Evolutionary conservation across 208 protist species (phyloP).

Genomic region (Acanthamoeba lenticulata): DNA sequence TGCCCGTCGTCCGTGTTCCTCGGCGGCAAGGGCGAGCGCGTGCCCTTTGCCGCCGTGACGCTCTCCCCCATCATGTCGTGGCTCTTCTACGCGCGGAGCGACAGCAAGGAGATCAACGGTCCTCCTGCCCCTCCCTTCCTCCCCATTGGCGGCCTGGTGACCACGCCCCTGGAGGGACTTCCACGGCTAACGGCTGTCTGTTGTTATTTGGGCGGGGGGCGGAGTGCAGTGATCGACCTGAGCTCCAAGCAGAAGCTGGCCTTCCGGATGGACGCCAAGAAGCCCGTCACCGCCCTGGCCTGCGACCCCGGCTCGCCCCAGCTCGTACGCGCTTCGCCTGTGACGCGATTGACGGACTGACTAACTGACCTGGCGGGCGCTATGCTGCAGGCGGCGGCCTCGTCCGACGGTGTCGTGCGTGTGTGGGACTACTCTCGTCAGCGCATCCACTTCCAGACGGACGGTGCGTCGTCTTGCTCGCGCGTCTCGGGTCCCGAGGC

Average conservation of each 20-base stretch:
- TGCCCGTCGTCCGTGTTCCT: not conserved
- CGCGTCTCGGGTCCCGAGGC: not conserved
- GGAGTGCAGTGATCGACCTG: conserved; percentile 34
- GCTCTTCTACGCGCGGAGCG: not conserved
- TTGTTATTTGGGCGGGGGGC: too few relatives aligned
- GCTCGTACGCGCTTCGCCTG: not conserved
- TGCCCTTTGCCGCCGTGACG: not conserved
- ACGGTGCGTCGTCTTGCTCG: not conserved
- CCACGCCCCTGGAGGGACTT: not conserved
- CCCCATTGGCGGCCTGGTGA: not conserved
- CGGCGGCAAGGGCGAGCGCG: not conserved
- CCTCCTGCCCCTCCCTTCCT: not conserved
- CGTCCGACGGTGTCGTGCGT: not conserved
- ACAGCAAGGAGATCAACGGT: conserved; percentile 45
- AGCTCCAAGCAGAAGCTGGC: not conserved
- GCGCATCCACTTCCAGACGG: conserved; percentile 41
- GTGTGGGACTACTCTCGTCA: conserved; percentile 49
- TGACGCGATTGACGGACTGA: not conserved
- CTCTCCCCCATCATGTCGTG: conserved; percentile 9
- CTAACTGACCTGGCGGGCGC: not conserved
- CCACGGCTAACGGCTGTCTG: too few relatives aligned
- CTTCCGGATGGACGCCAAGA: conserved; percentile 58
- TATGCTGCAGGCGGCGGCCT: conserved; percentile 1
- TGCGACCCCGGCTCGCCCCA: not conserved
- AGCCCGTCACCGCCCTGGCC: not conserved